phyloP scores from a whole-genome alignment of 805 yeast genomes.

The Tanozyma kutaoensis region DNA sequence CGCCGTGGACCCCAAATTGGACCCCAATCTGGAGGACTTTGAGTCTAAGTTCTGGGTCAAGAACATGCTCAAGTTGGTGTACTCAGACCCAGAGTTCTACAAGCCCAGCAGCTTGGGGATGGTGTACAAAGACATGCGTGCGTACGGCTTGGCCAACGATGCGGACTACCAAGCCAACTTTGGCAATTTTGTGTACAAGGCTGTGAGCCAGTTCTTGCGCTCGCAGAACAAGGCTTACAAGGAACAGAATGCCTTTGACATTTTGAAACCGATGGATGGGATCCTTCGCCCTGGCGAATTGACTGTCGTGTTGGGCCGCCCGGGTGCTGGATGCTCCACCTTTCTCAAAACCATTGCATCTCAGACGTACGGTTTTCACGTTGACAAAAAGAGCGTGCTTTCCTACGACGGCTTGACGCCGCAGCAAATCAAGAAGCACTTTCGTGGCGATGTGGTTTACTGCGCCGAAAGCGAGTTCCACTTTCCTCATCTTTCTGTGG shows the following conservation, averaged over 20 bases:
- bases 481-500: constrained; percentile 56
- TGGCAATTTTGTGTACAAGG: constrained; percentile 13
- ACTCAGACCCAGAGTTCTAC: constrained; percentile 47
- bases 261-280: constrained; percentile 56
- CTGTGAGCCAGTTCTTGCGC: constrained; percentile 6
- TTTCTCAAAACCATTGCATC: constrained; percentile 52
- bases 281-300: constrained; percentile 48
- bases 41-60: constrained; percentile 56
- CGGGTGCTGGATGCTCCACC: constrained; percentile 74
- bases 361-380: constrained; percentile 45
- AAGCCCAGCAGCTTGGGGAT: constrained; percentile 51
- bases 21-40: constrained; percentile 48
- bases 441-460: constrained; percentile 60
- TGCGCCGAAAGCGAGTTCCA: constrained; percentile 59
- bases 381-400: constrained; percentile 31
- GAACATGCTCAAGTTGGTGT: constrained; percentile 40
- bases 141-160: constrained; percentile 54
- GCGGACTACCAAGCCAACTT: constrained; percentile 55
- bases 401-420: constrained; percentile 44
- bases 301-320: constrained; percentile 65
- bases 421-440: constrained; percentile 34
- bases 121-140: constrained; percentile 44
- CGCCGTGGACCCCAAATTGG: constrained; percentile 16
- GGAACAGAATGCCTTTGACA: constrained; percentile 31
- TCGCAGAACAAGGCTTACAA: constrained; percentile 4